These are phyloP conservation scores for Stellera chamaejasme DNA, from an alignment of 345 rosid genomes.

Conservation along the genomic window DNA sequence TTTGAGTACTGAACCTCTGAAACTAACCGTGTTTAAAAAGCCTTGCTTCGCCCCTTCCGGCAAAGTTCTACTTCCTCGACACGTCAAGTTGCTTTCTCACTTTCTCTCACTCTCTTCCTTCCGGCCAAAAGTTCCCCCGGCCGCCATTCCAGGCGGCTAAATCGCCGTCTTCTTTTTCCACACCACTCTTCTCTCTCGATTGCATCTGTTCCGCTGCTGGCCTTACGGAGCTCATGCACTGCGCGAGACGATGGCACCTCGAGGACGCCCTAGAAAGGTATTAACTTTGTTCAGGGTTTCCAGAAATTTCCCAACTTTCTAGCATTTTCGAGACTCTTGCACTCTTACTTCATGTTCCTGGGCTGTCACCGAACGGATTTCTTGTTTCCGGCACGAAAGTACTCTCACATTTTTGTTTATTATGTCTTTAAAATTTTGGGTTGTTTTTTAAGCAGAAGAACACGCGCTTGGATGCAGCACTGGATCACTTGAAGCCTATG, in stretches of 20 bases:
- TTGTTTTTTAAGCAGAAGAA: slow-evolving; percentile 12
- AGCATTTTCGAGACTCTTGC: background rate
- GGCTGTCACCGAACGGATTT: background rate
- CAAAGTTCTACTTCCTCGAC: no score
- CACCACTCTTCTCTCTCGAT: background rate
- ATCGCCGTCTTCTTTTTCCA: no score
- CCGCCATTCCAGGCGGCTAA: no score
- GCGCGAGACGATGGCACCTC: slow-evolving; percentile 7
- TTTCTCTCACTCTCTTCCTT: no score
- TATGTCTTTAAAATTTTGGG: background rate
- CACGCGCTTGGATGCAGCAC: slow-evolving; percentile 36
- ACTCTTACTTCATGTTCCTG: background rate
- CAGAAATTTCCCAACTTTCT: background rate
- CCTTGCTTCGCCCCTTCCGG: no score
- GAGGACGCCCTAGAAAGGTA: slow-evolving; percentile 22
- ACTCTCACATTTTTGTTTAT: background rate
- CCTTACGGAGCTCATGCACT: background rate
- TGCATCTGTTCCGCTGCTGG: background rate
- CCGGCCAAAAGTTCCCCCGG: no score
- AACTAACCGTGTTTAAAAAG: no score
- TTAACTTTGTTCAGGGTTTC: background rate
- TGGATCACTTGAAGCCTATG: slow-evolving; percentile 29
- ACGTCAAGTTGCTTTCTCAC: no score
- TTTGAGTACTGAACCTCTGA: no score
- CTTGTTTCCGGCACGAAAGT: background rate